phyloP scores from a whole-genome alignment of 169 alveolate genomes.

The Cryptosporidium bovis region DNA sequence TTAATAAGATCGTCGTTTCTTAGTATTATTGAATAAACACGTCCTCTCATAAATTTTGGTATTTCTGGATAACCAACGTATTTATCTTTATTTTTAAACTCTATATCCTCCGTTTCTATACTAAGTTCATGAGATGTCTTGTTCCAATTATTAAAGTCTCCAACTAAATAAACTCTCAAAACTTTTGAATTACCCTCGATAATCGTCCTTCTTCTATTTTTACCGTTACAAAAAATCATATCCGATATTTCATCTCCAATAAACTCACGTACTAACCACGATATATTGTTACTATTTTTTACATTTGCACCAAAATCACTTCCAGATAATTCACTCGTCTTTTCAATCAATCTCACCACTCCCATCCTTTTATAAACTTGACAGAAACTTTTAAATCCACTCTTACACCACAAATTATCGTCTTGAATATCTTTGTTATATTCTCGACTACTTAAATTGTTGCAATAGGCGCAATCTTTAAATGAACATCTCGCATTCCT shows the following conservation, averaged over 20 bases:
- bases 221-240: slow-evolving; percentile 22
- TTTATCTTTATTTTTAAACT: neutral
- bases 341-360: slow-evolving; percentile 14
- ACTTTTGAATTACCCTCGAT: slow-evolving; percentile 16
- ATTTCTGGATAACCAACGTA: slow-evolving; percentile 29
- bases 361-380: slow-evolving; percentile 54
- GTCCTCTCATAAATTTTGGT: slow-evolving; percentile 43
- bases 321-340: neutral
- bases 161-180: slow-evolving; percentile 76
- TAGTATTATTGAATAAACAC: slow-evolving; percentile 37
- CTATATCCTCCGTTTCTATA: slow-evolving; percentile 68
- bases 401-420: slow-evolving; percentile 3
- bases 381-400: slow-evolving; percentile 27
- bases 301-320: too few species aligned
- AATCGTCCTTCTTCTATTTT: slow-evolving; percentile 8
- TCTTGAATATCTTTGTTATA: neutral
- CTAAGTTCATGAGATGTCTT: slow-evolving; percentile 77
- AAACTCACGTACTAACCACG: slow-evolving; percentile 69
- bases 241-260: slow-evolving; percentile 50
- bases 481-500: slow-evolving; percentile 1
- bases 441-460: neutral
- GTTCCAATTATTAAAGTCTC: slow-evolving; percentile 82
- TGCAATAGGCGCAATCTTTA: slow-evolving; percentile 16
- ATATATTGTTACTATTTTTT: neutral
- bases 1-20: slow-evolving; percentile 3